Evolutionary conservation across 257 asterid species (phyloP), one percentile per base, ranked within the genome.

Genomic region (Capsicum chinense): DNA sequence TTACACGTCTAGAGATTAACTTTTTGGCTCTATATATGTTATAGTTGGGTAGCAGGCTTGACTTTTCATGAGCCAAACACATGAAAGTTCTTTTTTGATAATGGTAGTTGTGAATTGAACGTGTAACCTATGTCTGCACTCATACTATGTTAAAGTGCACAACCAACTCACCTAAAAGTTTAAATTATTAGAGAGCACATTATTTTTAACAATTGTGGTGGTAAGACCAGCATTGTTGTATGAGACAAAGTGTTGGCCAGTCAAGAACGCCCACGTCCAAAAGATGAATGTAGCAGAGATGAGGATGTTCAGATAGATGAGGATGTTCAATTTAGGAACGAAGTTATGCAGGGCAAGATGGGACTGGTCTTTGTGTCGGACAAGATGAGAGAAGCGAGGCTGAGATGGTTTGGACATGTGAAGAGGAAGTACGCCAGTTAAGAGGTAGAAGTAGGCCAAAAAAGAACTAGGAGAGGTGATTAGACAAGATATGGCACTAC

Each of bases 51-150:
- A 64, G 39, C 68, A 62, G 15, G 7, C 14, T 19, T 71, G 56
- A 73, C 11, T 11, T 19, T 73, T 48, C 80, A 48, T n/a, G 80
- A 47, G 37, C 56, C 80, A 48, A 73, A 73, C 37, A 50, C 16
- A 5, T 73, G 39, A 21, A 73, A 73, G 80, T 47, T 47, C 13
- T 71, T 71, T 67, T 70, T 70, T 70, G 4, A 47, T n/a, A 71
- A 71, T n/a, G 79, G 39, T 44, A 11, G 58, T 7, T 47, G 16
- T 47, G 80, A 73, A 48, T 21, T 48, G 42, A 47, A 47, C 16
- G 11, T 50, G 16, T 48, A 12, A 19, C 58, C 59, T 73, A 7
- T 73, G 59, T 71, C 5, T 71, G 6, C 79, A 44, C 37, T 44
- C 2, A 47, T 6, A 17, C 5, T 48, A 47, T 71, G 37, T 71